Evolutionary conservation across 495 filamentous ascomycete genomes (phyloP).

Genomic region (Diplogelasinospora grovesii): DNA sequence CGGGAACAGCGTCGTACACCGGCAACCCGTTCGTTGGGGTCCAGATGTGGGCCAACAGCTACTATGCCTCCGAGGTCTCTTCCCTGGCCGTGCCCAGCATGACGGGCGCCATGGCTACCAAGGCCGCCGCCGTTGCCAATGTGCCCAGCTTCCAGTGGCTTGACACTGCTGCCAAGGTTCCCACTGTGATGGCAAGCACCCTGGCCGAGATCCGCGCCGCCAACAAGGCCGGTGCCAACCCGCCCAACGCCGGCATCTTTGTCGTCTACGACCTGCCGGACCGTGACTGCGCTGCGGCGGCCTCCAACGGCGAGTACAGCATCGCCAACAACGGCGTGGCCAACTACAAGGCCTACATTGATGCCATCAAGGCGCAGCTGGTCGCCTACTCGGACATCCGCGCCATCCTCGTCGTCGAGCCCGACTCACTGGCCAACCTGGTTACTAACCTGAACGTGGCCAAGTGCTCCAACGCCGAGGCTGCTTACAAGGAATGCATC

Average conservation of each 20-base stretch:
- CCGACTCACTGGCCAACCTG: slow-evolving; percentile 73
- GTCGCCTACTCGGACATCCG: slow-evolving; percentile 48
- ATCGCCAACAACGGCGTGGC: slow-evolving; percentile 48
- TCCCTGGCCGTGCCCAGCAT: slow-evolving; percentile 46
- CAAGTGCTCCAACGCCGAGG: slow-evolving; percentile 57
- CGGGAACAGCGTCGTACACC: slow-evolving; percentile 26
- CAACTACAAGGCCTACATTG: slow-evolving; percentile 69
- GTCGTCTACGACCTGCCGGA: slow-evolving; percentile 75
- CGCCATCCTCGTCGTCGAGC: slow-evolving; percentile 56
- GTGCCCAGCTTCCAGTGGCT: slow-evolving; percentile 71
- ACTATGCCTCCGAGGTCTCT: slow-evolving; percentile 51
- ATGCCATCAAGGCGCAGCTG: slow-evolving; percentile 53
- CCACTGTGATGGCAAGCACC: slow-evolving; percentile 45
- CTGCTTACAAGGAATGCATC: slow-evolving; percentile 60
- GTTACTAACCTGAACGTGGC: slow-evolving; percentile 64
- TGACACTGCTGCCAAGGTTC: slow-evolving; percentile 52
- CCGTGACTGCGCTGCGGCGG: slow-evolving; percentile 69
- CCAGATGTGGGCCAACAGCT: slow-evolving; percentile 50
- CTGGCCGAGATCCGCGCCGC: slow-evolving; percentile 49
- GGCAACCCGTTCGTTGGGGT: slow-evolving; percentile 51
- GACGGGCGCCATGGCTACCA: slow-evolving; percentile 28
- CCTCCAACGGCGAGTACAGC: slow-evolving; percentile 68
- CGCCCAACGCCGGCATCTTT: slow-evolving; percentile 32
- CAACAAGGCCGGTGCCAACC: slow-evolving; percentile 46
- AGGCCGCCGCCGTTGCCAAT: slow-evolving; percentile 52